A percentile compares a stretch with the other conserved stretches of the same genome.
Evolutionary conservation across 768 basidiomycete species (phyloP).

Genomic region (Goffeauzyma gilvescens): DNA sequence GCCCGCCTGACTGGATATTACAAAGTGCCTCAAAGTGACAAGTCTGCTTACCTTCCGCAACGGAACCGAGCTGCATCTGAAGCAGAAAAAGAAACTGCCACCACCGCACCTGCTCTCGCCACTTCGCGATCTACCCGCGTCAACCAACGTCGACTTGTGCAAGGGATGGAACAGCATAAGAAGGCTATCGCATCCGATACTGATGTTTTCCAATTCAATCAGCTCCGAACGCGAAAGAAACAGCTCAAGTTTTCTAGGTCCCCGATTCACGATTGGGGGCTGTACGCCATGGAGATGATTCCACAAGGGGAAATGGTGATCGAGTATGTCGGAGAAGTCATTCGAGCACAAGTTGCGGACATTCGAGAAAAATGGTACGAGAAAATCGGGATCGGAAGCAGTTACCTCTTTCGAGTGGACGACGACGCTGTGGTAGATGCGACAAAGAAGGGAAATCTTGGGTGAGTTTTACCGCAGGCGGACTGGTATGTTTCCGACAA

Average conservation of each 20-base stretch:
- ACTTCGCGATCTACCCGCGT: slow-evolving; percentile 55
- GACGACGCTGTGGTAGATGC: slow-evolving; percentile 97
- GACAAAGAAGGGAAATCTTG: slow-evolving; percentile 95
- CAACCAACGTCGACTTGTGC: slow-evolving; percentile 72
- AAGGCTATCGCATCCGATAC: slow-evolving; percentile 37
- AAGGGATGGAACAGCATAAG: slow-evolving; percentile 86
- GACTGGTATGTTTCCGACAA: slow-evolving; percentile 1
- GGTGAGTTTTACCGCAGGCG: slow-evolving; percentile 41
- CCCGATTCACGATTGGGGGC: slow-evolving; percentile 93
- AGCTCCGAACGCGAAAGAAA: slow-evolving; percentile 93
- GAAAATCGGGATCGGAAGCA: slow-evolving; percentile 90
- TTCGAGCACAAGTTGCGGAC: slow-evolving; percentile 84
- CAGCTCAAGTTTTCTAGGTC: slow-evolving; percentile 84
- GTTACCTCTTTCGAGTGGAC: slow-evolving; percentile 93
- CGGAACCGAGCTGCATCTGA: slow-evolving; percentile 34
- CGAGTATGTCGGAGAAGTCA: slow-evolving; percentile 96
- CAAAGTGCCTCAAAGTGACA: slow-evolving; percentile 79
- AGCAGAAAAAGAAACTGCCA: slow-evolving; percentile 29
- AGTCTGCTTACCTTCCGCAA: slow-evolving; percentile 78
- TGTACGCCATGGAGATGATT: slow-evolving; percentile 95
- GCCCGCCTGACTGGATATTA: slow-evolving; percentile 89
- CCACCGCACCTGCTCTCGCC: slow-evolving; percentile 41
- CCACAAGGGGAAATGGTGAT: slow-evolving; percentile 93
- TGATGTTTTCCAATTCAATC: slow-evolving; percentile 83
- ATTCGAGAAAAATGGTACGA: slow-evolving; percentile 94